Evolutionary conservation across 257 asterid species (phyloP), one percentile per base, ranked within the genome.

Genomic region (Fraxinus anomala): DNA sequence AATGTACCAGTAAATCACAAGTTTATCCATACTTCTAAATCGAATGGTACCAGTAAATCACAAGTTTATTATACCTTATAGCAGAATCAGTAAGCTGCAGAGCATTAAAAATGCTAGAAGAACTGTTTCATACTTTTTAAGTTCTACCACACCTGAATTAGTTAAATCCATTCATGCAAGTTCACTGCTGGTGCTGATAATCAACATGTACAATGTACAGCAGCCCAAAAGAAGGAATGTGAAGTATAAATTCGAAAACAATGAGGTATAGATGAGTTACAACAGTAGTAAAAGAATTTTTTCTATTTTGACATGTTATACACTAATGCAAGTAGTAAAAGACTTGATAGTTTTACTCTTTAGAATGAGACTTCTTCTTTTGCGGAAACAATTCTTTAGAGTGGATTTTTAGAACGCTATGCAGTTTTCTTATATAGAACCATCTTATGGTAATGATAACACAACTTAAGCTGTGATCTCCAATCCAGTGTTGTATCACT

Each of bases 151-250:
- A 24, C 3, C 33, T 21, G 33, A 24, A 63, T 63, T 26, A 63
- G 33, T 21, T 63, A 23, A 63, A 63, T 63, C 17, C 16, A 26
- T 23, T 21, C 4, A 63, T 10, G 16, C 69, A 79, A 65, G 61
- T 61, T 40, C 31, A 34, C 23, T 3, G 76, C 11, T 80, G 72
- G 66, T 12, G 54, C 51, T 68, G 16, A 40, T 71, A 75, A 56
- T 19, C 61, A 75, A 42, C 33, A 31, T 26, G 34, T 65, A 59
- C 37, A 70, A 61, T 44, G 72, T 36, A 56, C 26, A 68, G 19
- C 76, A 23, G 71, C 66, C 66, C 9, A 19, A 21, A 49, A 5
- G 37, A 73, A 51, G 16, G 37, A 34, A 36, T 23, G 74, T 51
- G 19, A 1, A 19, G 63, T 19, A 1, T 5, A 51, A 51, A 51